Percentiles rank a stretch among this genome's conserved stretches.
Evolutionary conservation across 2,329 filamentous ascomycete species (phyloP).

Genomic region (Huntiella bhutanensis): DNA sequence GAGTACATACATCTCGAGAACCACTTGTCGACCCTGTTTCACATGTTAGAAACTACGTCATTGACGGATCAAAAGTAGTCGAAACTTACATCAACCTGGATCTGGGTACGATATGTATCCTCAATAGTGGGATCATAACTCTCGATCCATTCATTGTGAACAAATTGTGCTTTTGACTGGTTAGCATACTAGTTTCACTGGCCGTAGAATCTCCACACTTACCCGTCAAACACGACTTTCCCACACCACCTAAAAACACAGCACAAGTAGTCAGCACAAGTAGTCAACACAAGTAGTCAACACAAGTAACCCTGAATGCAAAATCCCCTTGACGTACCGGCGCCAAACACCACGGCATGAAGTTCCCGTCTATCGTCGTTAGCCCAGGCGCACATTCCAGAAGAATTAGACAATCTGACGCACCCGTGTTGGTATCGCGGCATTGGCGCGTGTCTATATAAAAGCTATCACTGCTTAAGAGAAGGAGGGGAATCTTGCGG

Average conservation of each 20-base stretch:
- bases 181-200: background rate
- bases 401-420: slow-evolving; percentile 1
- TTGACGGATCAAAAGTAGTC: background rate
- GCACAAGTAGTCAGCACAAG: slow-evolving; percentile 2
- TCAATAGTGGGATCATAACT: slow-evolving; percentile 66
- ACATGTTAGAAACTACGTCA: slow-evolving; percentile 12
- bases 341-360: slow-evolving; percentile 64
- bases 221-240: slow-evolving; percentile 86
- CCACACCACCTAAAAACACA: slow-evolving; percentile 52
- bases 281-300: background rate
- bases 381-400: background rate
- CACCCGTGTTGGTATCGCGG: slow-evolving; percentile 13
- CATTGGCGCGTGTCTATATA: slow-evolving; percentile 3
- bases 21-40: slow-evolving; percentile 60
- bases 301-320: background rate
- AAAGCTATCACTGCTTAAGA: no score
- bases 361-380: slow-evolving; percentile 48
- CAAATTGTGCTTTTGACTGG: slow-evolving; percentile 54
- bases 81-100: slow-evolving; percentile 62
- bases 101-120: slow-evolving; percentile 56
- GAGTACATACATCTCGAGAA: slow-evolving; percentile 61
- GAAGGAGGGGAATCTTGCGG: background rate
- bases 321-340: slow-evolving; percentile 34
- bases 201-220: slow-evolving; percentile 17
- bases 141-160: slow-evolving; percentile 88